Evolutionary conservation across 2,329 filamentous ascomycete species (phyloP).

Genomic region (Didymella keratinophila): DNA sequence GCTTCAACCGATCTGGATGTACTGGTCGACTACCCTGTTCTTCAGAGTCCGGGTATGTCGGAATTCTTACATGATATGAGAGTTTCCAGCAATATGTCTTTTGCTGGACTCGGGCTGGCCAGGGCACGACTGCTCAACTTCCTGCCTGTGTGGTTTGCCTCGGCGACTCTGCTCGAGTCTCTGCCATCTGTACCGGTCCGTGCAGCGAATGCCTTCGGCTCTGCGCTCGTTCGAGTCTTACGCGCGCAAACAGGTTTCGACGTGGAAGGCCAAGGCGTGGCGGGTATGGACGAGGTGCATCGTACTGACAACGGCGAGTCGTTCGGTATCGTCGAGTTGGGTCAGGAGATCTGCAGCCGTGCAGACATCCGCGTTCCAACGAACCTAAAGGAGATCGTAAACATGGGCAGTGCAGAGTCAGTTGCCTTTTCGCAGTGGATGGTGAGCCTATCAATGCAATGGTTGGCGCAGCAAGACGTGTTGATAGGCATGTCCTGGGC

Average conservation of each 20-base stretch:
- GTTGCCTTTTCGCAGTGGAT: slow-evolving; percentile 27
- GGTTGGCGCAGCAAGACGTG: slow-evolving; percentile 32
- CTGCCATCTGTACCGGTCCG: slow-evolving; percentile 49
- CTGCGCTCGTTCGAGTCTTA: slow-evolving; percentile 50
- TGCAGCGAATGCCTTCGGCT: slow-evolving; percentile 43
- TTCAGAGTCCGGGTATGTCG: not conserved
- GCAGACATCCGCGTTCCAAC: slow-evolving; percentile 24
- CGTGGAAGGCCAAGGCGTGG: slow-evolving; percentile 46
- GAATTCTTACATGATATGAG: too few species aligned
- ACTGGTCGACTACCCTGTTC: slow-evolving; percentile 4
- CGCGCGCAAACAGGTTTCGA: slow-evolving; percentile 53
- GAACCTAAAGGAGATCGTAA: slow-evolving; percentile 37
- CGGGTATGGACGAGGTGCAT: slow-evolving; percentile 53
- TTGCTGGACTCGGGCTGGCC: not conserved
- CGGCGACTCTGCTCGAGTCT: slow-evolving; percentile 49
- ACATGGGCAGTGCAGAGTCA: slow-evolving; percentile 52
- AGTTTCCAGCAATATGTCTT: not conserved
- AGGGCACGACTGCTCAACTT: slow-evolving; percentile 27
- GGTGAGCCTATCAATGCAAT: slow-evolving; percentile 26
- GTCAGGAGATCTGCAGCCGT: slow-evolving; percentile 38
- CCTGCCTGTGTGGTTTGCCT: slow-evolving; percentile 52
- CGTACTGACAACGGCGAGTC: slow-evolving; percentile 31
- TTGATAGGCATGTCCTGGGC: slow-evolving; percentile 47
- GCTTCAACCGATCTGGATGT: not conserved
- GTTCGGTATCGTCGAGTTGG: slow-evolving; percentile 46